These are phyloP conservation scores for Pascua guehoae DNA, from an alignment of 1,284 basidiomycete species.

Conservation along the genomic window DNA sequence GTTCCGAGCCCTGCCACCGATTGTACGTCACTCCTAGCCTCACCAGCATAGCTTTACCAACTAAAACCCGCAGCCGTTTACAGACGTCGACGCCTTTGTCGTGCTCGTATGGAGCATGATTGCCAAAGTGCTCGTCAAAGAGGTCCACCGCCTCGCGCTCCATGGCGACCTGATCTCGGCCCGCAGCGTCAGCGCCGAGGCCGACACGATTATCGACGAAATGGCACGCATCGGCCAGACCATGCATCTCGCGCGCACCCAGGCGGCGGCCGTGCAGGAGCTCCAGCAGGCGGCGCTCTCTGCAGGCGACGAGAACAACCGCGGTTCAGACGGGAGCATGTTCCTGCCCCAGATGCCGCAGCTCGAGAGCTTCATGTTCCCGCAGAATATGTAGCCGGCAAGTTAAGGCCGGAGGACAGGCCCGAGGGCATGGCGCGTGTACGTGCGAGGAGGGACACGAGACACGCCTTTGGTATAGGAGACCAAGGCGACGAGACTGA, in stretches of 20 bases:
- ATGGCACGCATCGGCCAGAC: constrained; percentile 26
- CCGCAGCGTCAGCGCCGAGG: constrained; percentile 3
- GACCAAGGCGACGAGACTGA: no score
- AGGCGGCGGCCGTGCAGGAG: constrained; percentile 34
- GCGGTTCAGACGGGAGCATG: not conserved
- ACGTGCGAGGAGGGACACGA: no score
- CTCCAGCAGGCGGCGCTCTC: constrained; percentile 25
- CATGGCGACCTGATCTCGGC: constrained; percentile 22
- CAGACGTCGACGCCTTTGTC: constrained; percentile 39
- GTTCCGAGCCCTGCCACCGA: constrained; percentile 28
- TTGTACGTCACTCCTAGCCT: constrained; percentile 21
- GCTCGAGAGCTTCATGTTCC: constrained; percentile 18
- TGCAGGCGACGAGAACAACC: not conserved
- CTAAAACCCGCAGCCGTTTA: constrained; percentile 22
- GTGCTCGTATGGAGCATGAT: constrained; percentile 43
- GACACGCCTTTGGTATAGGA: no score
- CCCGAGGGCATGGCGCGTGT: no score
- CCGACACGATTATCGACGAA: constrained; percentile 12
- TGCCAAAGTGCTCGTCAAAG: constrained; percentile 38
- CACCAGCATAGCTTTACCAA: constrained; percentile 14
- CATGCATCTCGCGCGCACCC: constrained; percentile 37
- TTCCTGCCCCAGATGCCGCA: constrained; percentile 2
- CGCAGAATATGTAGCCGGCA: constrained; percentile 7
- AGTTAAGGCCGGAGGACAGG: not conserved
- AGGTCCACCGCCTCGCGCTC: constrained; percentile 29